phyloP scores from a whole-genome alignment of 805 yeast genomes.

The Candida namnaoensis region DNA sequence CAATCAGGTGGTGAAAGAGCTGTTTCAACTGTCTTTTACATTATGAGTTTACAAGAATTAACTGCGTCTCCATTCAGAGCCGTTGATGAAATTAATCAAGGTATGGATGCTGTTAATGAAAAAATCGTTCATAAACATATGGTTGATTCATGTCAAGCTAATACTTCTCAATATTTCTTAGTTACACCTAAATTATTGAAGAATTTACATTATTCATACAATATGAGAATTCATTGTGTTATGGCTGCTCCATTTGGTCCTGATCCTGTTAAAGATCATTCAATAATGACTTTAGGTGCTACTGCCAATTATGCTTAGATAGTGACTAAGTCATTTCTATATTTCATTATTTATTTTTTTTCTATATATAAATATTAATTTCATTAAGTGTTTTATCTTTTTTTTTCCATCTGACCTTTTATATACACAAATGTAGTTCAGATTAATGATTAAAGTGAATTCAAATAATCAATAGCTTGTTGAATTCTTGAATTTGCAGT shows the following conservation, averaged over 20 bases:
- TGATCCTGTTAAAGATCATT: constrained; percentile 21
- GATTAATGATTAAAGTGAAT: neutral
- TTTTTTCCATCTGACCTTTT: too few species aligned
- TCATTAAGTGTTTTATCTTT: too few species aligned
- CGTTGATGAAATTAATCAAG: constrained; percentile 97
- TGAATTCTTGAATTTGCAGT: constrained; percentile 19
- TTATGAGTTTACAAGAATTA: constrained; percentile 84
- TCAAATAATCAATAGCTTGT: constrained; percentile 10
- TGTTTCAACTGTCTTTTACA: constrained; percentile 83
- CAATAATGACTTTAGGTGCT: constrained; percentile 26
- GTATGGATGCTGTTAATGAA: constrained; percentile 95
- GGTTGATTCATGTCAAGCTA: constrained; percentile 68
- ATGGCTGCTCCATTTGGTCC: constrained; percentile 48
- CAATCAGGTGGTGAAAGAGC: constrained; percentile 99
- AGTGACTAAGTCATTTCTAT: too few species aligned
- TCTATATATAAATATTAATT: too few species aligned
- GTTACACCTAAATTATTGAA: constrained; percentile 89
- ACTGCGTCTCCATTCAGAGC: constrained; percentile 88
- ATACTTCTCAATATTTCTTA: constrained; percentile 75
- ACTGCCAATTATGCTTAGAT: constrained; percentile 16
- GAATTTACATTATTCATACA: constrained; percentile 64
- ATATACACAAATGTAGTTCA: too few species aligned
- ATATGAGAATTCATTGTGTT: constrained; percentile 83
- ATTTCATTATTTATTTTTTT: too few species aligned
- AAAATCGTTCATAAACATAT: constrained; percentile 76